Percentiles rank a stretch among this genome's conserved stretches.
These are phyloP conservation scores for Toxoplasma gondii DNA, from an alignment of 169 alveolate species.

Conservation along the genomic window DNA sequence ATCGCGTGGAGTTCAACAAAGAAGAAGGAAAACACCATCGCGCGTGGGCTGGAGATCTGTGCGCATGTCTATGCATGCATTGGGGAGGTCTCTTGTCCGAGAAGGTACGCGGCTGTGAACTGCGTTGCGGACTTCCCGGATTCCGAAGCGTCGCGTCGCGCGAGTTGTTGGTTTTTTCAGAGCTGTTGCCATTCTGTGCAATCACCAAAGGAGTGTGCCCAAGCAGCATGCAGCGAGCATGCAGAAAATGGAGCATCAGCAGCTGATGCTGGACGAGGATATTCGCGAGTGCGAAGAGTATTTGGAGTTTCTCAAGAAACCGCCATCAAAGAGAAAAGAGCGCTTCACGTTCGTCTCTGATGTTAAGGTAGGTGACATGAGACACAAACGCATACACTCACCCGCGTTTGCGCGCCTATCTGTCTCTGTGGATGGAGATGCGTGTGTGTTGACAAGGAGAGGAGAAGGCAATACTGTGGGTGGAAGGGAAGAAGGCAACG, in stretches of 20 bases:
- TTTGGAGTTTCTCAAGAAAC: conserved; percentile 64
- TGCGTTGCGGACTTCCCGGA: not conserved
- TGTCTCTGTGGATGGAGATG: not conserved
- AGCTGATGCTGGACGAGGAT: conserved; percentile 60
- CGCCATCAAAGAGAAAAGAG: conserved; percentile 52
- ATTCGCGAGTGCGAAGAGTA: conserved; percentile 69
- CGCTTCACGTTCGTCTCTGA: conserved; percentile 65
- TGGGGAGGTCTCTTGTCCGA: not conserved
- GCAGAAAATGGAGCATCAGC: conserved; percentile 88
- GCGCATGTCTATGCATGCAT: not conserved
- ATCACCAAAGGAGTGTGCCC: conserved; percentile 95
- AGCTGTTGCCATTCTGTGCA: conserved; percentile 98
- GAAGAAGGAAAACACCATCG: too few relatives aligned
- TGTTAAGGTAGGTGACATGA: conserved; percentile 28
- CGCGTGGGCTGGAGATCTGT: too few relatives aligned
- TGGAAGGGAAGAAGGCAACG: too few relatives aligned
- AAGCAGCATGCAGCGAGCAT: conserved; percentile 94
- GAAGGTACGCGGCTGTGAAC: not conserved
- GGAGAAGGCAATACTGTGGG: too few relatives aligned
- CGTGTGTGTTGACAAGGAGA: too few relatives aligned
- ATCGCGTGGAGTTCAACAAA: too few relatives aligned
- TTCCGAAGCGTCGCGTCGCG: too few relatives aligned
- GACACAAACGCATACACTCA: not conserved
- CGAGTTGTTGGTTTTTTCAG: conserved; percentile 4
- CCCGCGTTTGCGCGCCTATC: not conserved